Base-by-base conservation (phyloP, 768 basidiomycete genomes). In the Leccinum subtestaceum region DNA sequence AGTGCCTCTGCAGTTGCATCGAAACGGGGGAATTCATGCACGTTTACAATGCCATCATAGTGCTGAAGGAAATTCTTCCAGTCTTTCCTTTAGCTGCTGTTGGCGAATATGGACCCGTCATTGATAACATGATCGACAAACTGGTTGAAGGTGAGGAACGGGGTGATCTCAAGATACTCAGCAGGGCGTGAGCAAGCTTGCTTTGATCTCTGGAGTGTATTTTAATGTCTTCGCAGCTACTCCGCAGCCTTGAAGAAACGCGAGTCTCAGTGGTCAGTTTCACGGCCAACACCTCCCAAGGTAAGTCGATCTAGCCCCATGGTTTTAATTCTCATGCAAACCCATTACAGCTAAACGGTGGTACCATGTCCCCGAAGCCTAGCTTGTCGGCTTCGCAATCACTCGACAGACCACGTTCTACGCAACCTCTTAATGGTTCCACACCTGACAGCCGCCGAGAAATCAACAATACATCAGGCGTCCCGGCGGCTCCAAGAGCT, bases 21-120 rank as follows among this genome's bases (percentile, higher is more conserved):
- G 82, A 87, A 66, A 89, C 94, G 2, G 84, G 84, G 52, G 95
- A 95, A 67, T 98, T 95, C 72, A 96, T 98, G 91, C 94, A 94
- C 66, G 91, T 98, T 55, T 95, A 96, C 74, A 99, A 99, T 69
- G 83, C 93, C n/a, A 91, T 98, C 73, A 84, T 95, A 40, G 87
- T 99, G 29, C 79, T 97, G 62, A 93, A 95, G 68, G 93, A 97
- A 71, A 84, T 98, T 21, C 80, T 95, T 31, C 88, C 91, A 1
- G 88, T 92, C 52, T 97, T 97, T 75, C 96, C 96, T 27, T 69
- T 90, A 10, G 82, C 85, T 17, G 75, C 83, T 11, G 83, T 87
- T 34, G 75, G 75, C 47, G 81, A 79, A 55, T 76, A 78, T 27
- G 91, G 88, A 12, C 67, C 76, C 10, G 74, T 72, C 43, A 79